A percentile compares a stretch with the other conserved stretches of the same genome.
Conservation (phyloP, 768 basidiomycete genomes). For the Hemileccinum impolitum region DNA sequence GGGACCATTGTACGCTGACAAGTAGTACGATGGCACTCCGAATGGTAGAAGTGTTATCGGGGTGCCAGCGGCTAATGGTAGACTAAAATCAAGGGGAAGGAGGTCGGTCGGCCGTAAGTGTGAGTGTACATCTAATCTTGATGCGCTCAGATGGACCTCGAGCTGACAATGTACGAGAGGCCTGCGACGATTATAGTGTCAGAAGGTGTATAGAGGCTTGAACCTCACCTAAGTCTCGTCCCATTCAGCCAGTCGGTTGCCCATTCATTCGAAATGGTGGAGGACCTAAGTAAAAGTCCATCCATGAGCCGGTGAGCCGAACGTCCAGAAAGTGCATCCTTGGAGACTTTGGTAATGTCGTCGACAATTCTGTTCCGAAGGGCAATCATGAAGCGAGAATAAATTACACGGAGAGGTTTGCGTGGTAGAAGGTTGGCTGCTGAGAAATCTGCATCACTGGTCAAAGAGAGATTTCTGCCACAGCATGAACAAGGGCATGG, state of each 20-base stretch:
- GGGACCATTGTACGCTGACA: conserved; percentile 68
- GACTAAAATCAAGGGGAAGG: conserved; percentile 41
- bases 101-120: conserved; percentile 56
- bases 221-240: conserved; percentile 42
- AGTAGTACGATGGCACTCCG: conserved; percentile 68
- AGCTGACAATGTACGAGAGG: conserved; percentile 61
- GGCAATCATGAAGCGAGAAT: conserved; percentile 56
- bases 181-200: conserved; percentile 33
- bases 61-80: conserved; percentile 53
- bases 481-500: conserved; percentile 40
- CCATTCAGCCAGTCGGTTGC: conserved; percentile 60
- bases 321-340: conserved; percentile 26
- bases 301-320: conserved; percentile 50
- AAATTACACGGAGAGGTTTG: conserved; percentile 38
- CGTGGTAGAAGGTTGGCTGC: conserved; percentile 44
- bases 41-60: conserved; percentile 71
- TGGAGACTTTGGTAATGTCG: conserved; percentile 48
- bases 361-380: conserved; percentile 51
- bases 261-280: conserved; percentile 52
- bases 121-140: conserved; percentile 63
- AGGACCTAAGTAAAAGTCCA: conserved; percentile 60
- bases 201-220: background rate
- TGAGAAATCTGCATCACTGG: conserved; percentile 24
- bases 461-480: conserved; percentile 13
- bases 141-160: conserved; percentile 46